Evolutionary conservation across 345 rosid species (phyloP).

Genomic region (Erucastrum elatum): DNA sequence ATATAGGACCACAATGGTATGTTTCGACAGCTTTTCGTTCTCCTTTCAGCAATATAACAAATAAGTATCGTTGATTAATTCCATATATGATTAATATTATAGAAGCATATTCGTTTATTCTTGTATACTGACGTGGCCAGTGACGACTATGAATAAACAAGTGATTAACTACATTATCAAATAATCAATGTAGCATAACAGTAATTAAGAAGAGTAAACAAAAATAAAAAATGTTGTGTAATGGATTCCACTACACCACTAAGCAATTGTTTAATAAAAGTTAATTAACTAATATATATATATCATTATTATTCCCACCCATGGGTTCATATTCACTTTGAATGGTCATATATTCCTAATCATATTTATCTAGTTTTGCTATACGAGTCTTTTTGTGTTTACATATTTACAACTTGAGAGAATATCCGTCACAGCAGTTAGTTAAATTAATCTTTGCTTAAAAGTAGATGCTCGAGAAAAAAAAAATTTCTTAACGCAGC

Average conservation of each 20-base stretch:
- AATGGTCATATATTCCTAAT: conserved; percentile 26
- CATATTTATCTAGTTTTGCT: conserved; percentile 17
- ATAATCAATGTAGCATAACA: conserved; percentile 21
- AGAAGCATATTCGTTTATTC: conserved; percentile 34
- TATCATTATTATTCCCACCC: conserved; percentile 30
- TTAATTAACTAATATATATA: conserved; percentile 4
- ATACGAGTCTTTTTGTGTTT: conserved; percentile 3
- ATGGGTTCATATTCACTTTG: conserved; percentile 30
- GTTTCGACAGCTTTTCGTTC: conserved; percentile 3
- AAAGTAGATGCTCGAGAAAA: neutral
- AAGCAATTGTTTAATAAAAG: neutral
- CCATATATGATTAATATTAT: conserved; percentile 7
- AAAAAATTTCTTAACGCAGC: neutral
- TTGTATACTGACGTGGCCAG: conserved; percentile 31
- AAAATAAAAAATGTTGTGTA: neutral
- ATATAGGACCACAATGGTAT: conserved; percentile 13
- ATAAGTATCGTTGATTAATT: conserved; percentile 26
- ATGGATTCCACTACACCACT: conserved; percentile 42
- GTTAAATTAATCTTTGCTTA: conserved; percentile 8
- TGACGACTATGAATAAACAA: conserved; percentile 39
- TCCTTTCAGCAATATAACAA: conserved; percentile 7
- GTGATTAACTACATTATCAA: conserved; percentile 31
- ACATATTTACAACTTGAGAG: conserved; percentile 23
- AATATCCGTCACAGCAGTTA: conserved; percentile 19
- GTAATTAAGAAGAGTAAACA: conserved; percentile 20